phyloP scores from a whole-genome alignment of 1,284 basidiomycete genomes.

The Cutaneotrichosporon mucoides region DNA sequence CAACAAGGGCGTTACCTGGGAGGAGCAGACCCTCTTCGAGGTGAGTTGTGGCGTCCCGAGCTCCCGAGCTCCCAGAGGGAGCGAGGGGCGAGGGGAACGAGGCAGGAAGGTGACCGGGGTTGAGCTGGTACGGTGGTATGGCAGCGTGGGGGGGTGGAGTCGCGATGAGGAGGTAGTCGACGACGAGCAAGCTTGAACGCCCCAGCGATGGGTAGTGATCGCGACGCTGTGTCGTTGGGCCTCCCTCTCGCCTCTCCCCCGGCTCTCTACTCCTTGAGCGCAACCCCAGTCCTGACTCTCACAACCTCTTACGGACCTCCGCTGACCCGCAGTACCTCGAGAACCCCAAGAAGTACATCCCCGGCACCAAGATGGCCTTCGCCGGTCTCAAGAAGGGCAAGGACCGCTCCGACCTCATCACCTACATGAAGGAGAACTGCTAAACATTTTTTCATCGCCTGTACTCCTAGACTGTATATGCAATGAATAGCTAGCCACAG shows the following conservation, averaged over 20 bases:
- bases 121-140: neutral
- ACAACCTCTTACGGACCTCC: neutral
- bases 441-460: constrained; percentile 1
- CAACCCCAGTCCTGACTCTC: too few species aligned
- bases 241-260: neutral
- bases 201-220: neutral
- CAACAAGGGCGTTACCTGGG: constrained; percentile 87
- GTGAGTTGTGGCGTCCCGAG: constrained; percentile 15
- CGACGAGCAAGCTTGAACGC: too few species aligned
- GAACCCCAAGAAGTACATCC: constrained; percentile 66
- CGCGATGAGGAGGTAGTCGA: neutral
- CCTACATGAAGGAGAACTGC: constrained; percentile 38
- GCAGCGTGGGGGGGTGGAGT: neutral
- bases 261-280: neutral
- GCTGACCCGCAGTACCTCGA: constrained; percentile 22
- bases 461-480: constrained; percentile 9
- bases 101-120: neutral
- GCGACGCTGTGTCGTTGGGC: neutral
- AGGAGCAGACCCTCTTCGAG: constrained; percentile 45
- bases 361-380: constrained; percentile 94
- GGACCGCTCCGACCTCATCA: constrained; percentile 79
- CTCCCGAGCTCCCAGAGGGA: neutral
- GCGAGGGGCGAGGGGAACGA: neutral
- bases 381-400: constrained; percentile 96
- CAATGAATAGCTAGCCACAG: constrained; percentile 3